A percentile compares a stretch with the other conserved stretches of the same genome.
Evolutionary conservation across 2,329 filamentous ascomycete species (phyloP).

Genomic region (Mollisia scopiformis): DNA sequence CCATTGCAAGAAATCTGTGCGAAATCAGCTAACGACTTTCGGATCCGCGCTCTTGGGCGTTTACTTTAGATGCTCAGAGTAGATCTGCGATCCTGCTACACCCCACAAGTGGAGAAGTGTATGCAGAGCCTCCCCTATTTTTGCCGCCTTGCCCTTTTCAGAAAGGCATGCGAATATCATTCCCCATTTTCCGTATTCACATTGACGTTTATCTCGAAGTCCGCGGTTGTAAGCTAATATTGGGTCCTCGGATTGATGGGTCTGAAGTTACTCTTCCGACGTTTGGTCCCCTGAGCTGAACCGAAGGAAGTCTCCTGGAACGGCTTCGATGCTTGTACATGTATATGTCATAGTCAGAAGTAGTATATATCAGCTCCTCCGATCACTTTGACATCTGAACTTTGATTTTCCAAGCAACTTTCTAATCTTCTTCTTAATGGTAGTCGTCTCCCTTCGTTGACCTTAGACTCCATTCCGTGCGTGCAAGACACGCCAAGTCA

Average conservation of each 20-base stretch:
- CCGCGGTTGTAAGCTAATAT: background rate
- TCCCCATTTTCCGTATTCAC: background rate
- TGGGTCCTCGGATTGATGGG: background rate
- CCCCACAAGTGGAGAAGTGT: background rate
- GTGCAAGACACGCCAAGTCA: constrained; percentile 11
- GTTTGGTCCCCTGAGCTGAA: constrained; percentile 3
- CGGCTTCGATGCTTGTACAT: background rate
- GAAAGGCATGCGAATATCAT: constrained; percentile 1
- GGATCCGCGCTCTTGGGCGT: background rate
- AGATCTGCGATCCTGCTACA: background rate
- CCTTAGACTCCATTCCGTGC: background rate
- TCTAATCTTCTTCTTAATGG: background rate
- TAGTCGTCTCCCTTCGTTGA: background rate
- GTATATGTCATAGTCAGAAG: background rate
- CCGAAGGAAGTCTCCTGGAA: background rate
- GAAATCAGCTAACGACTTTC: background rate
- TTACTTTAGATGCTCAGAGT: background rate
- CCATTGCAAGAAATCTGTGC: background rate
- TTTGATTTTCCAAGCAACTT: constrained; percentile 3
- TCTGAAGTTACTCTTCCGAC: constrained; percentile 1
- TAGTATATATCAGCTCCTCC: constrained; percentile 6
- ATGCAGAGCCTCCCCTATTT: background rate
- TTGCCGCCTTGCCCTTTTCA: background rate
- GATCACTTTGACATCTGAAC: background rate
- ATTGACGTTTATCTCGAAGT: background rate